These are phyloP conservation scores for Eucalyptus curtisii DNA, from an alignment of 345 rosid species.

Conservation along the genomic window DNA sequence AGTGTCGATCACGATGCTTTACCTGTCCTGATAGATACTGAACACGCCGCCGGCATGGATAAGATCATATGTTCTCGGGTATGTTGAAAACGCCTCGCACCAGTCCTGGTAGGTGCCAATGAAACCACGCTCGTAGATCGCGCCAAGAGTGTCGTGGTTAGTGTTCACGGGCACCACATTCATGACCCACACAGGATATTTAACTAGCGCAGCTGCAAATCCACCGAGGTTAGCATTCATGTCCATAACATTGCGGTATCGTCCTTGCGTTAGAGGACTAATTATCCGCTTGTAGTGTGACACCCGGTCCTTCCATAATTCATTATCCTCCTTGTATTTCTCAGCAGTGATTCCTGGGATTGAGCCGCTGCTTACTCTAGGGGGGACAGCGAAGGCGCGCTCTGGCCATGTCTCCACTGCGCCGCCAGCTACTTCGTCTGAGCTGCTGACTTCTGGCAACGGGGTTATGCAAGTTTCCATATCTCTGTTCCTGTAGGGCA, in stretches of 20 bases:
- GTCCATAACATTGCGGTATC: slow-evolving; percentile 86
- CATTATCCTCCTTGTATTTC: slow-evolving; percentile 62
- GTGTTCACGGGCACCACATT: slow-evolving; percentile 71
- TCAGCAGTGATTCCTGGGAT: slow-evolving; percentile 53
- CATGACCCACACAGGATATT: slow-evolving; percentile 90
- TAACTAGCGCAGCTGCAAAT: slow-evolving; percentile 62
- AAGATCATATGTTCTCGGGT: slow-evolving; percentile 96
- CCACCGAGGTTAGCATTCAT: slow-evolving; percentile 95
- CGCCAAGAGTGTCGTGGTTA: slow-evolving; percentile 72
- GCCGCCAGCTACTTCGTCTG: slow-evolving; percentile 80
- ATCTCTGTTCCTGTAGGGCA: slow-evolving; percentile 43
- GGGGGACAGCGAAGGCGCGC: slow-evolving; percentile 69
- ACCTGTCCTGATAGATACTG: slow-evolving; percentile 78
- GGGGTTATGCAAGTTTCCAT: slow-evolving; percentile 83
- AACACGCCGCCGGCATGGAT: slow-evolving; percentile 80
- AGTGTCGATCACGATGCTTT: background rate
- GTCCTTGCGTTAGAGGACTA: slow-evolving; percentile 42
- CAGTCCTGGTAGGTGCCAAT: slow-evolving; percentile 89
- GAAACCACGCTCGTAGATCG: slow-evolving; percentile 71
- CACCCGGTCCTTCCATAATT: slow-evolving; percentile 70
- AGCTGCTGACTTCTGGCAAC: slow-evolving; percentile 52
- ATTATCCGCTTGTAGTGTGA: slow-evolving; percentile 49
- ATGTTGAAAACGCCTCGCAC: slow-evolving; percentile 97
- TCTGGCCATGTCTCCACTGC: slow-evolving; percentile 80
- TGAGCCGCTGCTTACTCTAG: slow-evolving; percentile 64